phyloP scores from a whole-genome alignment of 331 rosid genomes.

The Erythrophleum ivorense region DNA sequence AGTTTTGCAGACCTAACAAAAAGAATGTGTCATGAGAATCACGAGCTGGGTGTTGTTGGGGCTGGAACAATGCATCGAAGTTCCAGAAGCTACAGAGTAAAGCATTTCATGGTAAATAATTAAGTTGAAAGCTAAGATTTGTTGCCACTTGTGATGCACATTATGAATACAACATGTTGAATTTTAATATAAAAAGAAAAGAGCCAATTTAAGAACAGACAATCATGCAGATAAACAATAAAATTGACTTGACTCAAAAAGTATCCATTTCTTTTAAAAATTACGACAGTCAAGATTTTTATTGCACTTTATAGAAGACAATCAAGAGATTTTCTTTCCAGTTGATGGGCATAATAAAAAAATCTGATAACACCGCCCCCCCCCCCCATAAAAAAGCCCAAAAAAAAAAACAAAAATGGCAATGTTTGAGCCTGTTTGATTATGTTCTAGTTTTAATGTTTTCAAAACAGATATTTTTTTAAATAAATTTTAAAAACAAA shows the following conservation, averaged over 20 bases:
- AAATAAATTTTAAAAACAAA: too few relatives aligned
- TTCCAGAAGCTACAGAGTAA: slow-evolving; percentile 86
- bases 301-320: not conserved
- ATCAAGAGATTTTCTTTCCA: too few relatives aligned
- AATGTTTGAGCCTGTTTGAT: too few relatives aligned
- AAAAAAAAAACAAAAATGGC: too few relatives aligned
- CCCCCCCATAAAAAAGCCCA: too few relatives aligned
- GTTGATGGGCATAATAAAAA: too few relatives aligned
- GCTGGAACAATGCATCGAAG: slow-evolving; percentile 93
- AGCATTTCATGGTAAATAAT: slow-evolving; percentile 36
- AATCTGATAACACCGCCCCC: too few relatives aligned
- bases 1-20: slow-evolving; percentile 12
- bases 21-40: slow-evolving; percentile 62
- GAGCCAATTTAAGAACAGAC: not conserved
- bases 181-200: slow-evolving; percentile 8
- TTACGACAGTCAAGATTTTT: not conserved
- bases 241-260: not conserved
- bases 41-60: slow-evolving; percentile 98
- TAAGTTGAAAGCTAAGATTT: not conserved
- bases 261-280: not conserved
- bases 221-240: not conserved
- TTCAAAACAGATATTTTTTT: too few relatives aligned
- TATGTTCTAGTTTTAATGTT: too few relatives aligned
- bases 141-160: slow-evolving; percentile 8
- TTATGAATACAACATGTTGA: not conserved